Percentiles rank a stretch among this genome's conserved stretches.
Conservation (phyloP, 805 yeast genomes). For the Lachancea meyersii region DNA sequence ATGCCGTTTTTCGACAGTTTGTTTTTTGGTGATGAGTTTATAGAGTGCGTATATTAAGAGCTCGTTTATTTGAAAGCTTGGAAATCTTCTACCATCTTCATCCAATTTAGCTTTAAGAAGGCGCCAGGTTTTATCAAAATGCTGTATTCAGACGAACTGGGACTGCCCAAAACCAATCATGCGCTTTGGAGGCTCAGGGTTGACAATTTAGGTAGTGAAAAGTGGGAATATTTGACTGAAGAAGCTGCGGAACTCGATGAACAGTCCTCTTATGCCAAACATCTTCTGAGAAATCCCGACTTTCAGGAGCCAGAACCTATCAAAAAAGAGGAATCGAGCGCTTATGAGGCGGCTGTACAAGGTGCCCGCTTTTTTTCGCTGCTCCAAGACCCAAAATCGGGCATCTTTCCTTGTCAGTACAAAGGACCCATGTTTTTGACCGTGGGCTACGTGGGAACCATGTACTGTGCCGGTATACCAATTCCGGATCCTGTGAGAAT, state of each 20-base stretch:
- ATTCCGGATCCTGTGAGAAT: constrained; percentile 59
- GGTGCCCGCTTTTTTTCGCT: constrained; percentile 65
- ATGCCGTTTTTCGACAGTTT: not conserved
- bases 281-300: constrained; percentile 41
- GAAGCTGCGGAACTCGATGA: constrained; percentile 38
- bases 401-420: constrained; percentile 85
- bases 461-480: constrained; percentile 59
- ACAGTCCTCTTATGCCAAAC: constrained; percentile 52
- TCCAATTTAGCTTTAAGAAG: not conserved
- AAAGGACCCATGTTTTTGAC: constrained; percentile 98
- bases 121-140: not conserved
- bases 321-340: constrained; percentile 29
- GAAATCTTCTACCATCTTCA: not conserved
- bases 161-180: constrained; percentile 63
- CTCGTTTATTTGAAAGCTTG: not conserved
- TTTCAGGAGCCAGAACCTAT: constrained; percentile 36
- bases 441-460: constrained; percentile 75
- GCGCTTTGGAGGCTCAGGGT: constrained; percentile 68
- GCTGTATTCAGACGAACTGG: constrained; percentile 63
- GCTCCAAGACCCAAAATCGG: constrained; percentile 70
- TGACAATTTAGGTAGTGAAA: constrained; percentile 67
- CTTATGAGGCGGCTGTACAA: constrained; percentile 58
- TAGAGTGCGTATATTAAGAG: not conserved
- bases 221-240: constrained; percentile 62
- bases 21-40: not conserved